Evolutionary conservation across 176 grass and related monocot genomes (phyloP), one percentile per base, ranked within the genome.

Genomic region (Triticum monococcum): DNA sequence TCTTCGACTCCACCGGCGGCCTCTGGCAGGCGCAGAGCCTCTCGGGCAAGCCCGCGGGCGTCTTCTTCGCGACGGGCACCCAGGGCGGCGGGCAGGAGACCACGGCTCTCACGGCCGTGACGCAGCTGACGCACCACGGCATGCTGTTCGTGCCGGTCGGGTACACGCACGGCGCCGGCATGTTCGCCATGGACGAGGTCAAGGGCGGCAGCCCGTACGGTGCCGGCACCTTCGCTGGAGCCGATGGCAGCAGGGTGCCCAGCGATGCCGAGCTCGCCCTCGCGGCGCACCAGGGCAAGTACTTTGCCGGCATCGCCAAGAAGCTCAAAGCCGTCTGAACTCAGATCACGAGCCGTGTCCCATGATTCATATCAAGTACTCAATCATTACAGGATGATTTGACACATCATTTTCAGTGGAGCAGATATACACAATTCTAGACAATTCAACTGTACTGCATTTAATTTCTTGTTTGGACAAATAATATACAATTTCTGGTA

Each of bases 31-130:
- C 28, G 45, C 84, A 57, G 86, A 24, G 59, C 45, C 91, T 96
- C 30, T 75, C 89, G 7, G 91, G 94, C 5, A 96, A 96, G 79
- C 94, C 94, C 2, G 91, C 91, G 22, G 94, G 94, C 0, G 89
- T 96, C 78, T 96, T 96, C 70, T 90, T 96, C 84, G 91, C 89
- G 43, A 96, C 94, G 4, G 94, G 94, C 40, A 96, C 91, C 11
- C 94, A 96, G 86, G 94, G 94, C 25, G 94, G 94, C 12, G 94
- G 91, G 18, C 94, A 96, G 84, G 94, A 96, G 85, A 93, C 94
- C 52, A 96, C 94, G 26, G 73, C 73, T 0, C 73, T 77, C 26
- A 77, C 73, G 9, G 73, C 73, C 46, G 73, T 77, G 4, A 77
- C 73, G 46, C 73, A 77, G 46, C 46, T 77, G 26, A 77, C 73